These are phyloP conservation scores for Mycena olivaceomarginata DNA, from an alignment of 768 basidiomycete genomes.

Conservation along the genomic window DNA sequence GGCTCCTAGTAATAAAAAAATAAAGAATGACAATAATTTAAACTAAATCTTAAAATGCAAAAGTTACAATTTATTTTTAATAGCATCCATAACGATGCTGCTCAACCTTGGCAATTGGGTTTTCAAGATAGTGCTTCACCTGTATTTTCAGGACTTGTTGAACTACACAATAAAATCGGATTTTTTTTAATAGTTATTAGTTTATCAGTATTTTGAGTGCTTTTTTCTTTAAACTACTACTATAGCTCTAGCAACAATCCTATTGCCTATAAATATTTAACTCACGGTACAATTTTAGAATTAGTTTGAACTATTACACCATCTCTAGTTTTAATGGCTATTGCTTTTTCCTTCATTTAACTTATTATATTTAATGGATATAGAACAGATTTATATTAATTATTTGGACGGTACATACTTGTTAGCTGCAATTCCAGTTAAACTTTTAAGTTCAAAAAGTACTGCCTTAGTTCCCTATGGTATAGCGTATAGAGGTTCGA, in stretches of 20 bases:
- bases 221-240: background rate
- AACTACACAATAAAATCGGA: background rate
- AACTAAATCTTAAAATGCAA: background rate
- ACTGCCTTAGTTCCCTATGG: too few species aligned
- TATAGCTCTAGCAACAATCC: background rate
- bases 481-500: too few species aligned
- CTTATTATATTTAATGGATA: background rate
- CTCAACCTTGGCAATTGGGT: background rate
- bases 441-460: too few species aligned
- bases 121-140: background rate
- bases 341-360: constrained; percentile 41
- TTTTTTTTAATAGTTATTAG: background rate
- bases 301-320: constrained; percentile 36
- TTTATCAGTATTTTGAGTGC: background rate
- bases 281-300: background rate
- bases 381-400: too few species aligned
- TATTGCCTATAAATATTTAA: constrained; percentile 3
- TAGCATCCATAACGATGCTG: background rate
- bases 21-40: constrained; percentile 1
- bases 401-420: too few species aligned
- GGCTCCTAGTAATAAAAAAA: background rate
- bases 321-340: constrained; percentile 44
- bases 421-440: too few species aligned
- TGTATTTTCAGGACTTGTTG: background rate
- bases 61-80: background rate